These are phyloP conservation scores for Phytophthora melonis DNA, from an alignment of 352 stramenopile genomes.

Conservation along the genomic window DNA sequence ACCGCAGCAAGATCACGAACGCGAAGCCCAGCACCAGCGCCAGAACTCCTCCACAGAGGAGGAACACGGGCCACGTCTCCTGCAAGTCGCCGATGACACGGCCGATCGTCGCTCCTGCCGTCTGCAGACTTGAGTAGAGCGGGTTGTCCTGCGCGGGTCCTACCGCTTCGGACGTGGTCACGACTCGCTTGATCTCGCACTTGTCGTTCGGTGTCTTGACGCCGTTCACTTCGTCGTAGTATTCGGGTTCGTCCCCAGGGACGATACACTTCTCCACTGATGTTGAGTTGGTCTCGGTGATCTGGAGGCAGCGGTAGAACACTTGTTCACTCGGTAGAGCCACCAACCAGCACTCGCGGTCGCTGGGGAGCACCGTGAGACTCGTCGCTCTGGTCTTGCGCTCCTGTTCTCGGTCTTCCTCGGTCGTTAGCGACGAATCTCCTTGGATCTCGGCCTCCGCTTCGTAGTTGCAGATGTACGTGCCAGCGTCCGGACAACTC, in stretches of 20 bases:
- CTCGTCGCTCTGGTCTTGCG: slow-evolving; percentile 55
- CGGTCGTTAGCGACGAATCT: slow-evolving; percentile 50
- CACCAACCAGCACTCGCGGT: slow-evolving; percentile 72
- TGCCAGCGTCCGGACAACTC: slow-evolving; percentile 50
- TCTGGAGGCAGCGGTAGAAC: slow-evolving; percentile 86
- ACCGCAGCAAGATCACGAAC: slow-evolving; percentile 78
- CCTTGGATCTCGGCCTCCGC: slow-evolving; percentile 60
- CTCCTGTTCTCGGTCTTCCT: slow-evolving; percentile 49
- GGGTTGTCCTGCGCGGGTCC: slow-evolving; percentile 75
- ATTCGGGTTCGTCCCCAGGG: slow-evolving; percentile 68
- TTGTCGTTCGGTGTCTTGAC: slow-evolving; percentile 64
- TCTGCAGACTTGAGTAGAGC: slow-evolving; percentile 78
- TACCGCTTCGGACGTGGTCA: slow-evolving; percentile 59
- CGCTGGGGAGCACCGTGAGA: slow-evolving; percentile 38
- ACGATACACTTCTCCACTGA: slow-evolving; percentile 75
- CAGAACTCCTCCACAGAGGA: slow-evolving; percentile 56
- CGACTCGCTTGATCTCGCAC: slow-evolving; percentile 80
- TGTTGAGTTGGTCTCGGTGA: slow-evolving; percentile 67
- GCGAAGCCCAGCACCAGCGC: slow-evolving; percentile 69
- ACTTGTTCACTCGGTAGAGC: slow-evolving; percentile 68
- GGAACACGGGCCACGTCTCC: slow-evolving; percentile 62
- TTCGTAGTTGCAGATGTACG: slow-evolving; percentile 85
- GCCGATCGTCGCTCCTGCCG: slow-evolving; percentile 52
- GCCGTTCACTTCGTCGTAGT: slow-evolving; percentile 69
- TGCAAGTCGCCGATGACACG: slow-evolving; percentile 77